Evolutionary conservation across 1,284 basidiomycete genomes (phyloP), one percentile per base, ranked within the genome.

Genomic region (Agaricales sp.): DNA sequence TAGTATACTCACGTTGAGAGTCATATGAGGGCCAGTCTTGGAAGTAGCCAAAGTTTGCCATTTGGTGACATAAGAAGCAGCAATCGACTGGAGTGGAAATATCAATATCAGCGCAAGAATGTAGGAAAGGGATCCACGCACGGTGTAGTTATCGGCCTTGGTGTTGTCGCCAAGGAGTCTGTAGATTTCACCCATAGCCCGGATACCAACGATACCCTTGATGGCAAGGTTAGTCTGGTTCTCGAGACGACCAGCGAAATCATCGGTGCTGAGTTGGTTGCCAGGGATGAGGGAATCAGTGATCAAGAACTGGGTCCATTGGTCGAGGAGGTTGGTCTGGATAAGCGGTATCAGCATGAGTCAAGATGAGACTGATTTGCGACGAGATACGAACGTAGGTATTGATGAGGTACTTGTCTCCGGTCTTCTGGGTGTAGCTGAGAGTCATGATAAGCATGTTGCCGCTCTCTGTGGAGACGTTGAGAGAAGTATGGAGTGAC

Each of bases 181-280:
- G 0, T 72, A 71, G 39, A 86, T 79, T 50, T 75, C 65, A 0
- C 75, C 67, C 81, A 86, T 85, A 8, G 74, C 82, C 55, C 73
- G 77, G 61, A 87, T 86, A 20, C 74, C 77, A 47, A 75, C 60
- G 51, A 78, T 77, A 16, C 77, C 78, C 56, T 81, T 81, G 62
- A 81, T 77, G 2, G 78, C 78, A 18, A 81, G 68, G 56, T 81
- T 78, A 4, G 78, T 80, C 59, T 80, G 78, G 59, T 81, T 80
- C 46, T 74, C 71, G 3, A 80, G 68, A 24, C 67, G 62, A 3
- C 78, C 79, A 18, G 77, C 77, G 58, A 81, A 81, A 61, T 80
- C 77, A 53, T 78, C 76, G 11, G 69, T 71, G 19, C 61, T 73
- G 50, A 78, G 67, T 57, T 73, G 68, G 41, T 64, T 59, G 13